Evolutionary conservation across 202 grass and related monocot genomes (phyloP).

Genomic region (Eragrostis tef): DNA sequence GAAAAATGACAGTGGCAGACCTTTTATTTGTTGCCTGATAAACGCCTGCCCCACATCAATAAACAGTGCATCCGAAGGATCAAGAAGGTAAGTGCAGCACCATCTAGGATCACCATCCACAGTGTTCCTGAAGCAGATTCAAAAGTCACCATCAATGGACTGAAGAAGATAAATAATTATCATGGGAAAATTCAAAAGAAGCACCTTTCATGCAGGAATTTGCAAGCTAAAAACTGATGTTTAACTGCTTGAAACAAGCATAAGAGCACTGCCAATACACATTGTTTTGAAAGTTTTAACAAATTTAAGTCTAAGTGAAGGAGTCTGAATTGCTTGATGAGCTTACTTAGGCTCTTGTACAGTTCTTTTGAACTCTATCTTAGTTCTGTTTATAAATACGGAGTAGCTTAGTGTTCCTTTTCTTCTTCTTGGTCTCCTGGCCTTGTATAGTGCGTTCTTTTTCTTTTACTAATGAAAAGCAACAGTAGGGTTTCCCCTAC

Average conservation of each 20-base stretch:
- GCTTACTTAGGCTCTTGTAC: too few species aligned
- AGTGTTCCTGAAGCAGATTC: constrained; percentile 79
- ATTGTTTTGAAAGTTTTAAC: constrained; percentile 21
- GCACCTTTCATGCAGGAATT: constrained; percentile 22
- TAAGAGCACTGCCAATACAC: constrained; percentile 15
- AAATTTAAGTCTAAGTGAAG: background rate
- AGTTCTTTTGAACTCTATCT: too few species aligned
- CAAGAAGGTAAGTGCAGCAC: constrained; percentile 98
- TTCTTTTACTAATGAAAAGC: too few species aligned
- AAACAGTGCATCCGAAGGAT: constrained; percentile 91
- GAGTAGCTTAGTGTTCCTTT: too few species aligned
- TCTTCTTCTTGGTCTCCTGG: too few species aligned
- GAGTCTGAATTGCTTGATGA: background rate
- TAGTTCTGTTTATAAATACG: too few species aligned
- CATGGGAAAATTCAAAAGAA: constrained; percentile 1
- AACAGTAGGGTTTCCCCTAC: too few species aligned
- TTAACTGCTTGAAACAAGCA: constrained; percentile 28
- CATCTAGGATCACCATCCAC: constrained; percentile 80
- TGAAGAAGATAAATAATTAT: constrained; percentile 24
- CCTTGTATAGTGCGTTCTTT: too few species aligned
- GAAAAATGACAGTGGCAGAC: constrained; percentile 51
- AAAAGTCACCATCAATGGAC: constrained; percentile 35
- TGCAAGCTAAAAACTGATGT: constrained; percentile 27
- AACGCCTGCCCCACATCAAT: constrained; percentile 87
- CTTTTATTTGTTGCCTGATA: constrained; percentile 86